These are phyloP conservation scores for Teratosphaeriaceae sp. DNA, from an alignment of 2,329 filamentous ascomycete species.

Conservation along the genomic window DNA sequence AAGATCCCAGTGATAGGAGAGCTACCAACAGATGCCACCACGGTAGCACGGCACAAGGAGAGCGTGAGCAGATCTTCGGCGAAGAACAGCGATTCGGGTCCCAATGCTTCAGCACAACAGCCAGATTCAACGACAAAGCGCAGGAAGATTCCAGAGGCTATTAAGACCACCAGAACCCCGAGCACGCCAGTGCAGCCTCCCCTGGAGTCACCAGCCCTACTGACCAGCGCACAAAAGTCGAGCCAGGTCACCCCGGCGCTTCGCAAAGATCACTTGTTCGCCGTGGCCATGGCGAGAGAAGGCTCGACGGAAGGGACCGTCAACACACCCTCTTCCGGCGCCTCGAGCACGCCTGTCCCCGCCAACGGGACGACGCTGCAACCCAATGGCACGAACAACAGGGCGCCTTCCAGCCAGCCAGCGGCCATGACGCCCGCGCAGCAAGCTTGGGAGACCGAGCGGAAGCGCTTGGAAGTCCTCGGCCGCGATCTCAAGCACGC, in stretches of 20 bases:
- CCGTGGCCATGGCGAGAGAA: conserved; percentile 20
- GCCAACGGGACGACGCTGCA: conserved; percentile 8
- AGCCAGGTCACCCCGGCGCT: conserved; percentile 20
- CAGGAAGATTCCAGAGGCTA: conserved; percentile 10
- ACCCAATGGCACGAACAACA: conserved; percentile 13
- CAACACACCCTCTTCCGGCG: conserved; percentile 18
- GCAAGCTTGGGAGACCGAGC: conserved; percentile 32
- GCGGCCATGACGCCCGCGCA: conserved; percentile 27
- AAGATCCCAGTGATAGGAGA: too few relatives aligned
- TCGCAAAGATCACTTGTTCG: conserved; percentile 21
- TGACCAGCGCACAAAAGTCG: conserved; percentile 15
- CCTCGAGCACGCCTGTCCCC: conserved; percentile 16
- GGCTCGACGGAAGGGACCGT: conserved; percentile 18
- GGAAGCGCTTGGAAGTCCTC: conserved; percentile 34
- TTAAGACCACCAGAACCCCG: conserved; percentile 15
- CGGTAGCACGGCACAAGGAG: neutral
- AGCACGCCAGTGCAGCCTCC: conserved; percentile 20
- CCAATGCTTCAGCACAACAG: neutral
- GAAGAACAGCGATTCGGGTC: neutral
- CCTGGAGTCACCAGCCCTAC: conserved; percentile 14
- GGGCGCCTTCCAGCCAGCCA: conserved; percentile 9
- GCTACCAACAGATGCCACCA: too few relatives aligned
- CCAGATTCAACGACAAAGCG: conserved; percentile 19
- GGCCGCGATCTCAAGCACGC: conserved; percentile 43
- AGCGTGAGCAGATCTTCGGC: neutral